Conservation (phyloP, 768 basidiomycete genomes). For the Lactarius quietus region DNA sequence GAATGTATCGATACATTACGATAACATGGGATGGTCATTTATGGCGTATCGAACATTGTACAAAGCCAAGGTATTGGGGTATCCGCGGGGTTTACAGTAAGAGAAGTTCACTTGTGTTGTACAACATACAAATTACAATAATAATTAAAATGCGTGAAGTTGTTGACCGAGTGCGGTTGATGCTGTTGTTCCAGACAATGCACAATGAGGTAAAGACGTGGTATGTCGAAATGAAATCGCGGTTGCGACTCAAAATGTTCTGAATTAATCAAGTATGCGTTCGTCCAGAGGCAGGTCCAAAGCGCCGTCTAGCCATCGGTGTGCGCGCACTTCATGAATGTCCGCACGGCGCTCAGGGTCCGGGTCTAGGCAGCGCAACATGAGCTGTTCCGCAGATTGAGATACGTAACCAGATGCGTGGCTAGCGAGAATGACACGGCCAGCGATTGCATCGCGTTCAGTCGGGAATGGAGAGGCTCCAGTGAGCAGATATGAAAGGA, state of each 20-base stretch:
- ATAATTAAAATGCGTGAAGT: conserved; percentile 23
- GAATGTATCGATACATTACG: conserved; percentile 20
- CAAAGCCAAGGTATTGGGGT: conserved; percentile 23
- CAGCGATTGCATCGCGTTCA: conserved; percentile 71
- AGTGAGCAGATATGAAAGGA: conserved; percentile 91
- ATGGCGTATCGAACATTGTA: conserved; percentile 6
- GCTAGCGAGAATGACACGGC: conserved; percentile 48
- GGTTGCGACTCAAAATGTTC: conserved; percentile 1
- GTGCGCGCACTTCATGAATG: conserved; percentile 74
- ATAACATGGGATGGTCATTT: conserved; percentile 19
- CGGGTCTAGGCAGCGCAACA: conserved; percentile 78
- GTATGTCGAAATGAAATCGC: conserved; percentile 11
- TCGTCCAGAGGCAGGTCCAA: conserved; percentile 28
- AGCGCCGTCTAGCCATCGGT: conserved; percentile 68
- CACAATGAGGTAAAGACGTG: conserved; percentile 17
- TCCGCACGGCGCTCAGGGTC: conserved; percentile 78
- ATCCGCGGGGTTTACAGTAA: conserved; percentile 23
- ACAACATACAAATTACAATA: conserved; percentile 21
- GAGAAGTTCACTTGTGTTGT: conserved; percentile 4
- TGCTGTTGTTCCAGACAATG: conserved; percentile 17
- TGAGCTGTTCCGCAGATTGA: conserved; percentile 52
- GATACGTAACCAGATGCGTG: conserved; percentile 24
- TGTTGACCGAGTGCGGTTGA: conserved; percentile 4
- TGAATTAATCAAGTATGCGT: conserved; percentile 15
- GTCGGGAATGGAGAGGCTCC: conserved; percentile 92